Evolutionary conservation across 2,329 filamentous ascomycete species (phyloP).

Genomic region (Ophiocordyceps camponoti-leonardi): DNA sequence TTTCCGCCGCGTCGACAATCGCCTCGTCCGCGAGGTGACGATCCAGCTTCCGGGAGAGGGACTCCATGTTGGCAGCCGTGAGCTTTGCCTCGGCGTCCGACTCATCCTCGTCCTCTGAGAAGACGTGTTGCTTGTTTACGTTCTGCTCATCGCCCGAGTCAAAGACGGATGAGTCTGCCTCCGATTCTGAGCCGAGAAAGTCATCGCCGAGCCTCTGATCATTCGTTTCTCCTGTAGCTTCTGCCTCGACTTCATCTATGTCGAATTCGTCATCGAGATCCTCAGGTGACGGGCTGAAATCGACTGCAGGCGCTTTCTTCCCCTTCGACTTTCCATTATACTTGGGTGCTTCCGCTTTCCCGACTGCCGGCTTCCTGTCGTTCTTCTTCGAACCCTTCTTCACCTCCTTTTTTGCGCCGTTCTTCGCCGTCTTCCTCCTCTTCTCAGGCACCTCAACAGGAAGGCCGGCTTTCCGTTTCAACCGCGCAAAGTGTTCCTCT

Average conservation of each 20-base stretch:
- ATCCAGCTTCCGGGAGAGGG: constrained; percentile 74
- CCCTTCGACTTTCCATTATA: constrained; percentile 16
- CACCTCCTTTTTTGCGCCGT: constrained; percentile 4
- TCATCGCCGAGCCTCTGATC: constrained; percentile 31
- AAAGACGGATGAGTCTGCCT: constrained; percentile 42
- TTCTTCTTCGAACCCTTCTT: constrained; percentile 15
- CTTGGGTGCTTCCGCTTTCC: constrained; percentile 4
- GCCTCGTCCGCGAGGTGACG: constrained; percentile 59
- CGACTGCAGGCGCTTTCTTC: constrained; percentile 15
- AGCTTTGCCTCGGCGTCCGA: constrained; percentile 79
- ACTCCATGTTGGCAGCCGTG: constrained; percentile 91
- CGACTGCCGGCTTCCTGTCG: constrained; percentile 13
- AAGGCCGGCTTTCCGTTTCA: constrained; percentile 71
- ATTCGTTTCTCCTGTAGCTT: constrained; percentile 16
- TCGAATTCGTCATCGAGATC: constrained; percentile 23
- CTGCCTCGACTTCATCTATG: constrained; percentile 20
- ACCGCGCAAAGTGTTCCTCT: constrained; percentile 57
- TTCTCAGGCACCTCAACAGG: constrained; percentile 34
- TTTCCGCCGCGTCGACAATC: constrained; percentile 67
- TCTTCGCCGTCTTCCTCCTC: constrained; percentile 8
- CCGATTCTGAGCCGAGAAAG: constrained; percentile 37
- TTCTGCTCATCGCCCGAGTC: constrained; percentile 52
- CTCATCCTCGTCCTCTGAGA: constrained; percentile 87
- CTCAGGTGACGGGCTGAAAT: constrained; percentile 26
- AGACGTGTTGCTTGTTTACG: constrained; percentile 42